Evolutionary conservation across 1,284 basidiomycete species (phyloP), one percentile per base, ranked within the genome.

Genomic region (Ceratobasidium sp.): DNA sequence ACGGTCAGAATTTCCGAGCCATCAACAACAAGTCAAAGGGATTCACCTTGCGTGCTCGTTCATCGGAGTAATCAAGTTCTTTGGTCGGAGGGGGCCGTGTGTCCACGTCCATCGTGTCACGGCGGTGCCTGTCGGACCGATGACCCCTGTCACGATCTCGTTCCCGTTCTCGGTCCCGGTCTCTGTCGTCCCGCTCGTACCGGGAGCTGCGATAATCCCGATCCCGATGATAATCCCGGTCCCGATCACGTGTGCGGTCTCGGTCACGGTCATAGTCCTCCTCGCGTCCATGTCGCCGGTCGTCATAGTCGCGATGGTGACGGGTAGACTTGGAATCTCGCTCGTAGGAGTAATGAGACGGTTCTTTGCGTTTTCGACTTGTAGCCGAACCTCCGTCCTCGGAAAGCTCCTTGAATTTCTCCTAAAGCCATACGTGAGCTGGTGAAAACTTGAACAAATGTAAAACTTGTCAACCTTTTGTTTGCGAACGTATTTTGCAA

Each of bases 401-500:
- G 4, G 92, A 94, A 9, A 83, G 87, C 66, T 96, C 94, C 59
- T 92, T 88, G 70, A 92, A 83, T 71, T 92, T 91, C 82, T 95
- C 95, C 90, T 93, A 80, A 57, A 75, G 40, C 8, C 37, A 61
- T 25, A 8, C 76, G 79, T 56, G 40, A 67, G 65, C 17, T 29
- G 32, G 9, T 56, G 44, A 19, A n/a, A 19, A 19, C 7, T 65
- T 13, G 17, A 22, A 56, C 22, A 32, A 46, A 25, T n/a, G 19
- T 6, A 15, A 17, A 15, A 37, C 5, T 52, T n/a, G 44, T 40
- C 15, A 43, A 88, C 94, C 87, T 95, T 96, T 82, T 96, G 94
- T 76, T 96, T 87, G 82, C 93, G 93, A 71, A 95, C 87, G 82
- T 91, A 96, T 84, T 96, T 97, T 17, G 89, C 85, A 83, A 95